These are phyloP conservation scores for Talaromyces piceae DNA, from an alignment of 2,329 filamentous ascomycete species.

Conservation along the genomic window DNA sequence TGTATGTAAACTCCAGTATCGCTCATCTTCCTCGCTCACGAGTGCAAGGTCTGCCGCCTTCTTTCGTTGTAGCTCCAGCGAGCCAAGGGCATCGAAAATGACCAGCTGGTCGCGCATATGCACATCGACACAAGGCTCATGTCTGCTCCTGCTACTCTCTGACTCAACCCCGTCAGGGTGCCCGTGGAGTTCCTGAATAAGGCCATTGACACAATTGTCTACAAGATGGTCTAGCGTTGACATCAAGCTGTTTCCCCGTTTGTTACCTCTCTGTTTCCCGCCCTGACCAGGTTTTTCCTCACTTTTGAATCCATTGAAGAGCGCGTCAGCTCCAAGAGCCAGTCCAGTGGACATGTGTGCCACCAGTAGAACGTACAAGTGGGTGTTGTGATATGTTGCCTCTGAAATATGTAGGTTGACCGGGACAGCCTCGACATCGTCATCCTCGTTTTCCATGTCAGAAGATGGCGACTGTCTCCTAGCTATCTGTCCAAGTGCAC, in stretches of 20 bases:
- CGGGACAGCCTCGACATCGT: slow-evolving; percentile 14
- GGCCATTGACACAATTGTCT: slow-evolving; percentile 36
- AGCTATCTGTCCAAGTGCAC: slow-evolving; percentile 12
- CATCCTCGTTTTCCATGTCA: neutral
- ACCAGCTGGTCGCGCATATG: slow-evolving; percentile 53
- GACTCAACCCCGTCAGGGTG: neutral
- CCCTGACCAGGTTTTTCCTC: neutral
- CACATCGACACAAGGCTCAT: slow-evolving; percentile 44
- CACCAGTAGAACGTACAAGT: slow-evolving; percentile 49
- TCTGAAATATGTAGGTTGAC: slow-evolving; percentile 31
- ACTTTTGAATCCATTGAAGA: slow-evolving; percentile 32
- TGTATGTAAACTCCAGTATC: slow-evolving; percentile 34
- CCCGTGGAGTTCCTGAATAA: slow-evolving; percentile 39
- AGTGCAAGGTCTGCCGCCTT: neutral
- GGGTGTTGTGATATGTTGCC: slow-evolving; percentile 36
- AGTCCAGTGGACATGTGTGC: slow-evolving; percentile 44
- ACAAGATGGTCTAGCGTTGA: slow-evolving; percentile 31
- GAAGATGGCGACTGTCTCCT: neutral
- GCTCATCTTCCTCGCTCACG: slow-evolving; percentile 19
- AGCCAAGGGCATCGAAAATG: slow-evolving; percentile 51
- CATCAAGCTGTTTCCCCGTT: slow-evolving; percentile 16
- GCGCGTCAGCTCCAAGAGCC: slow-evolving; percentile 45
- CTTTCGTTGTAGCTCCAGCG: neutral
- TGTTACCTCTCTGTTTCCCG: neutral
- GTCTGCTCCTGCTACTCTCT: slow-evolving; percentile 4